phyloP scores from a whole-genome alignment of 306 rosid genomes.

The Castanopsis chinensis region DNA sequence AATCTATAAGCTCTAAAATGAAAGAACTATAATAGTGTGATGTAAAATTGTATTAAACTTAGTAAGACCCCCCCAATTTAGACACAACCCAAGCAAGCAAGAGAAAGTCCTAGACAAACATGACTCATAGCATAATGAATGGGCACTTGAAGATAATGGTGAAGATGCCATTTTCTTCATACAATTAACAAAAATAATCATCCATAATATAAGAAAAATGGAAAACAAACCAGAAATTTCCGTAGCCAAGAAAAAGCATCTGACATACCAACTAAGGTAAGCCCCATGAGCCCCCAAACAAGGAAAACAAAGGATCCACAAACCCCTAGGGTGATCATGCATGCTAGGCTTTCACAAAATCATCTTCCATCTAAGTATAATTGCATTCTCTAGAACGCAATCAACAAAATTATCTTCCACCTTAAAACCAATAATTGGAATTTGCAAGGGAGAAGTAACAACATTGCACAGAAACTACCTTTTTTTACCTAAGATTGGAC shows the following conservation, averaged over 20 bases:
- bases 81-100: neutral
- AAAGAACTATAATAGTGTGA: neutral
- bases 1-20: neutral
- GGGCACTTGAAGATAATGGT: neutral
- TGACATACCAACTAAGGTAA: neutral
- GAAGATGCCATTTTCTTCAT: neutral
- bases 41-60: neutral
- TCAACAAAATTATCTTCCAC: neutral
- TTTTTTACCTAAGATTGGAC: neutral
- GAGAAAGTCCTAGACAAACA: neutral
- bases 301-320: neutral
- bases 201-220: neutral
- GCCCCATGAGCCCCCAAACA: neutral
- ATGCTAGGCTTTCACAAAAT: neutral
- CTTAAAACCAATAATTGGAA: neutral
- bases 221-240: neutral
- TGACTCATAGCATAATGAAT: neutral
- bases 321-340: neutral
- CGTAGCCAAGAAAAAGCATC: neutral
- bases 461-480: neutral
- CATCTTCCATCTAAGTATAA: neutral
- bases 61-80: neutral
- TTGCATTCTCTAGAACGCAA: neutral
- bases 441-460: neutral
- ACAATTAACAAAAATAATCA: neutral